Conservation (phyloP, 2,329 filamentous ascomycete species). For the Sclerotinia sclerotiorum region DNA sequence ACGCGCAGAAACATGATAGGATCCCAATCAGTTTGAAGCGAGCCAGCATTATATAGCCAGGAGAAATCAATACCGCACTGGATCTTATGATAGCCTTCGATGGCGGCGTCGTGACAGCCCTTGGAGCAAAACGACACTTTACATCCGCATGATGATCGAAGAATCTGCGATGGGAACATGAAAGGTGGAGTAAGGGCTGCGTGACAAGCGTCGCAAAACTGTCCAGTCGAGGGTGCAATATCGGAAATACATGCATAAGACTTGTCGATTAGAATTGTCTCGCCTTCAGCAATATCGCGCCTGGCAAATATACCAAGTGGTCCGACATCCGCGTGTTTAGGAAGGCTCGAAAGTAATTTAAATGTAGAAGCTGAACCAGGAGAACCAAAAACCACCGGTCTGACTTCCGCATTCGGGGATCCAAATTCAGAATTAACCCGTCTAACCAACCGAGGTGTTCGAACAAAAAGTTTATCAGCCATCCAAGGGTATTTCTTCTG, state of each 20-base stretch:
- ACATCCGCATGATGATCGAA: slow-evolving; percentile 30
- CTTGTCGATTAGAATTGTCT: slow-evolving; percentile 34
- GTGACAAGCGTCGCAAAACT: slow-evolving; percentile 37
- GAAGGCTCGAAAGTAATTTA: neutral
- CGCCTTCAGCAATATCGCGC: slow-evolving; percentile 31
- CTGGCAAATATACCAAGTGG: slow-evolving; percentile 37
- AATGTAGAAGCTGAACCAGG: neutral
- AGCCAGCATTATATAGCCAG: slow-evolving; percentile 29
- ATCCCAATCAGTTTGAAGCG: slow-evolving; percentile 25
- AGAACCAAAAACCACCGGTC: slow-evolving; percentile 28
- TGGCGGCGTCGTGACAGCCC: slow-evolving; percentile 29
- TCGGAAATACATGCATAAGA: slow-evolving; percentile 27
- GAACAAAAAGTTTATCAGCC: slow-evolving; percentile 27
- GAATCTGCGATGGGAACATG: neutral
- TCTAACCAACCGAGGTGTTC: slow-evolving; percentile 29
- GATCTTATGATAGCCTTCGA: slow-evolving; percentile 32
- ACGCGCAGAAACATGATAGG: slow-evolving; percentile 33
- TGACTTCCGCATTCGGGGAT: slow-evolving; percentile 24
- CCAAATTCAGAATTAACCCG: slow-evolving; percentile 29
- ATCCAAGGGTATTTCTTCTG: slow-evolving; percentile 38
- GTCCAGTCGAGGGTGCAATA: slow-evolving; percentile 23
- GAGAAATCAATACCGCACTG: slow-evolving; percentile 34
- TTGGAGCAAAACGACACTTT: slow-evolving; percentile 33
- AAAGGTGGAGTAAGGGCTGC: slow-evolving; percentile 28
- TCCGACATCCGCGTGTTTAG: slow-evolving; percentile 30